These are phyloP conservation scores for Musa itinerans DNA, from an alignment of 176 grass and related monocot species.

Conservation along the genomic window DNA sequence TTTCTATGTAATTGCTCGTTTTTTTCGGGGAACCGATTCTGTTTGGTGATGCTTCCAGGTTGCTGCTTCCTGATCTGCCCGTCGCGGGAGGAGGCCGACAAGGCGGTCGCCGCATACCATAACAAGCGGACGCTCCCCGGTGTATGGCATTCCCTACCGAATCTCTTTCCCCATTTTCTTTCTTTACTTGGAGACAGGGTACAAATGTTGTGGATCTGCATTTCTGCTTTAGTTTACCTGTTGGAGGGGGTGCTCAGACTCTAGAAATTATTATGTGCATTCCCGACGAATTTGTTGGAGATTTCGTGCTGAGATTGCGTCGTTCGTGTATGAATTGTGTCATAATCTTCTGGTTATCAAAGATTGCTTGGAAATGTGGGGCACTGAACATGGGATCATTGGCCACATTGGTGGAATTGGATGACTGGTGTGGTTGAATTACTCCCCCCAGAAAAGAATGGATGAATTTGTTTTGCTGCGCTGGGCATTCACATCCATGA, in stretches of 20 bases:
- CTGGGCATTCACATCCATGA: neutral
- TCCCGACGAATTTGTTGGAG: neutral
- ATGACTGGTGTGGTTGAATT: neutral
- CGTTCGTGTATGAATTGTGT: neutral
- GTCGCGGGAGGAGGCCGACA: slow-evolving; percentile 85
- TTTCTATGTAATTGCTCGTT: too few relatives aligned
- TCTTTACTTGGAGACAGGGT: neutral
- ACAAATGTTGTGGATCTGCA: neutral
- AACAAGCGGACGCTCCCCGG: slow-evolving; percentile 83
- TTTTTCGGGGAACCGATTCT: too few relatives aligned
- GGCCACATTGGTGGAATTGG: neutral
- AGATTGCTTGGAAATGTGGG: neutral
- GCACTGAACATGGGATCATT: neutral
- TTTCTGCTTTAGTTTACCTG: neutral
- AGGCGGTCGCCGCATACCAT: slow-evolving; percentile 85
- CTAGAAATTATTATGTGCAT: too few relatives aligned
- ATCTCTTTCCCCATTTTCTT: neutral
- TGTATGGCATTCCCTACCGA: slow-evolving; percentile 30
- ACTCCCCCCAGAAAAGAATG: neutral
- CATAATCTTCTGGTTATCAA: neutral
- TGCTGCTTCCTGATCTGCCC: slow-evolving; percentile 87
- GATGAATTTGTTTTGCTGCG: neutral
- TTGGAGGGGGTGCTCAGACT: too few relatives aligned
- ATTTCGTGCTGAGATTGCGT: neutral
- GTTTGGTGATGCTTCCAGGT: neutral